Evolutionary conservation across 768 basidiomycete species (phyloP), one percentile per base, ranked within the genome.

Genomic region (Hypholoma fasciculare): DNA sequence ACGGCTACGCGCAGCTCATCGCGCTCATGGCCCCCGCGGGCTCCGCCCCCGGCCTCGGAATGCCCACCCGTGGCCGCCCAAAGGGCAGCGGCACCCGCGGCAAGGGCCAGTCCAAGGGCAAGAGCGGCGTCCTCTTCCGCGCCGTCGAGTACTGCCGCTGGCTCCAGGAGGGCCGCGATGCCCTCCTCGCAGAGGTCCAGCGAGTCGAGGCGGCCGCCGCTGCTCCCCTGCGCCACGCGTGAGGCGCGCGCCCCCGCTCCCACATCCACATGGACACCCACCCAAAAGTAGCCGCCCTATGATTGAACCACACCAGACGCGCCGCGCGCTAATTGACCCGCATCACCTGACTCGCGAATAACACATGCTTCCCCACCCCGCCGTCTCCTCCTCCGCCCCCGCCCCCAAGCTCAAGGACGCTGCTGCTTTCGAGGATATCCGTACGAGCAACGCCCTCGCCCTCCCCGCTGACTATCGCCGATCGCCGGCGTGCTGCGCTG

Each of bases 1-100:
- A 92, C 61, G 93, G 93, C 40, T 96, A 95, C 72, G 86, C 91
- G 1, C 91, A 94, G 68, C 75, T 96, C 42, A 94, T 93, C 34
- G 75, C 87, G 0, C 76, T 96, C 20, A 86, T 96, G 54, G 86
- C 91, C 0, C 90, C 92, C n/a, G 87, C 85, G 4, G 91, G 90
- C 4, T 73, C 78, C 20, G 78, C 85, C 2, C 83, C 88, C 50
- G 79, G 82, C 0, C 83, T 90, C 39, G 86, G 83, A 39, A 84
- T 89, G 84, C 91, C 89, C 16, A 87, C 87, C 7, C 79, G 91
- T 49, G 91, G 91, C 2, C 76, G 91, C 26, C 91, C 91, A 39
- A 93, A 92, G 71, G 90, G 89, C 36, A 90, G 86, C 61, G 87
- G 89, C 2, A 82, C 79, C 53, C 73, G 82, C 14, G 85, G 79